Evolutionary conservation across 2,329 filamentous ascomycete genomes (phyloP).

Genomic region (Rasamsonia emersonii): DNA sequence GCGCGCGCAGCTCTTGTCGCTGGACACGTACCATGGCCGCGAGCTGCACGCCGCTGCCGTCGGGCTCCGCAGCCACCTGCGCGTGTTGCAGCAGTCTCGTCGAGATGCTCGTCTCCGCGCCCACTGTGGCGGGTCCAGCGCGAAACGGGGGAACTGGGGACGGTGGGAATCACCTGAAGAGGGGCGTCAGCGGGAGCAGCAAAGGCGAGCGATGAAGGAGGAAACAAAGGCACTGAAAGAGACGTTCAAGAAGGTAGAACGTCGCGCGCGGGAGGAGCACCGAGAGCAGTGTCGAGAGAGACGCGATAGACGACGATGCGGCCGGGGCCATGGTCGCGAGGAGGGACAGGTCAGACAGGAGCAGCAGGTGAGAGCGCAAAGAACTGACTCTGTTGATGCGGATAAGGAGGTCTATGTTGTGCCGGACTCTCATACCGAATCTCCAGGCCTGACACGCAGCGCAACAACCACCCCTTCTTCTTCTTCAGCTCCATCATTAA

Average conservation of each 20-base stretch:
- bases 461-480: not conserved
- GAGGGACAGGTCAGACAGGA: not conserved
- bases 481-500: not conserved
- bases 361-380: too few species aligned
- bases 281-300: slow-evolving; percentile 18
- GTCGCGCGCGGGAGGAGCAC: slow-evolving; percentile 28
- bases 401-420: too few species aligned
- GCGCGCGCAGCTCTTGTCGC: slow-evolving; percentile 25
- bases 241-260: slow-evolving; percentile 27
- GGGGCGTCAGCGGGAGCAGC: slow-evolving; percentile 19
- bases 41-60: slow-evolving; percentile 27
- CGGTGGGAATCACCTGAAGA: slow-evolving; percentile 30
- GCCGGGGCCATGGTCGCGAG: not conserved
- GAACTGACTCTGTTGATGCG: too few species aligned
- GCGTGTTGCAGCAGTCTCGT: slow-evolving; percentile 24
- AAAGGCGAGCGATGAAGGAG: slow-evolving; percentile 25
- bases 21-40: slow-evolving; percentile 28
- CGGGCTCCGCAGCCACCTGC: slow-evolving; percentile 26
- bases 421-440: slow-evolving; percentile 1
- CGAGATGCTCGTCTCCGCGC: slow-evolving; percentile 13
- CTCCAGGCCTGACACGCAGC: not conserved
- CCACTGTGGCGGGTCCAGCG: slow-evolving; percentile 2
- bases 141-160: slow-evolving; percentile 20
- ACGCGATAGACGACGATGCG: slow-evolving; percentile 8
- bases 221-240: slow-evolving; percentile 29